Base-by-base conservation (phyloP, 805 yeast genomes). In the Pichia paraexigua region DNA sequence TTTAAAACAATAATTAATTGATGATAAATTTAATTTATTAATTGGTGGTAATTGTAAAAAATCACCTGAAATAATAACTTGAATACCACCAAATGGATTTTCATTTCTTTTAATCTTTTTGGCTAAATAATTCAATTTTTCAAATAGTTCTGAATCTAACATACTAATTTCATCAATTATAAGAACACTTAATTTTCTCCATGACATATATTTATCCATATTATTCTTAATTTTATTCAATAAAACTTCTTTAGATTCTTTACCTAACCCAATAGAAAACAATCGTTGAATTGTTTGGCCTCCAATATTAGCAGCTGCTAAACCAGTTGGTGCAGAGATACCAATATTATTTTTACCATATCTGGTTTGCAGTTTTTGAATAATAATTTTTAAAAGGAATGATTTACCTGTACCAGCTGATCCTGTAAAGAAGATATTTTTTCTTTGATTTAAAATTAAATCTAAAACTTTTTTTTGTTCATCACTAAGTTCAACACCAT, bases 31-130 rank as follows among this genome's bases (percentile, higher is more conserved):
- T 44, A 53, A 49, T 22, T 73, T 73, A 12, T 75, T 71, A 8
- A 94, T 95, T 0, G 99, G 99, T 1, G 99, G 99, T 43, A 94
- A 73, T 69, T 94, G 99, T 67, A 85, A 91, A 64, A 92, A 91
- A 68, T 94, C 99, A n/a, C 99, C 99, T 5, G 95, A 85, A 37
- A 91, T 68, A 13, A 94, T 79, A 17, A 94, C 58, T 62, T 94
- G 99, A 43, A 94, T 83, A 0, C 99, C 99, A 6, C 99, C 99
- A 73, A 94, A 94, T 0, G 97, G 97, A 46, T 56, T 58, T 15
- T 71, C 64, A 24, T 57, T 67, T 22, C 68, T 71, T 40, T 83
- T 74, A 3, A 85, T 48, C 1, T 60, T 61, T 57, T 84, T 74
- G 0, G 94, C 97, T 39, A 92, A 68, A 12, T 63, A 69, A 54